Base-by-base conservation (phyloP, 2,329 filamentous ascomycete species). In the Alternaria arborescens region DNA sequence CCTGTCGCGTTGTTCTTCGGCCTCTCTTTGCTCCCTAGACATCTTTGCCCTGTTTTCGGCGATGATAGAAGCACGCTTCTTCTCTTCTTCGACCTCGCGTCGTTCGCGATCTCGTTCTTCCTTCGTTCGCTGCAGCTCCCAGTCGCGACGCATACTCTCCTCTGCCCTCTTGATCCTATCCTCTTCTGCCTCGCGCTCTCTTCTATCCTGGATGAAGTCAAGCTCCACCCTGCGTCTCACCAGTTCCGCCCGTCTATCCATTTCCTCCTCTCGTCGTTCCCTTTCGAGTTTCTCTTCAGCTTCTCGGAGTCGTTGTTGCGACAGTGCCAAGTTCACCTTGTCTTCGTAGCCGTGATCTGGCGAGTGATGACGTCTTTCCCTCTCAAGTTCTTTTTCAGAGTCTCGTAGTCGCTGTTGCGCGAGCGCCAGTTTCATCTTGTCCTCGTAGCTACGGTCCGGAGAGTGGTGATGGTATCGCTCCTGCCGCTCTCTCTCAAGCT, bases 31-130 rank as follows among this genome's bases (percentile, higher is more conserved):
- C 58, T 69, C 65, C 8, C 59, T 61, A 14, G 58, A 47, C 62
- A 65, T 70, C 59, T 73, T 67, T 12, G 67, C 62, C 61, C 70
- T 58, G 64, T 79, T 77, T 67, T 78, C 77, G 11, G 67, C 68
- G 40, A 79, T 61, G 55, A 80, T 75, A 36, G 73, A 76, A 52
- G 81, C 75, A 40, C 71, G 73, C 65, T 82, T 78, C 59, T 77
- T 67, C 75, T 77, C 60, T 79, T 66, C 79, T 63, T 80, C 76
- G 16, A 75, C 67, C 60, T 80, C 74, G 52, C 76, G 73, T 55
- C 76, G 71, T 30, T 80, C 75, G 46, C 77, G 75, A 10, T 76
- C 69, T 20, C 74, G 69, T 16, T 76, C 73, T 48, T 74, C 76
- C 22, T 64, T 63, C 47, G 73, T 72, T 16, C 61, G 62, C 62